Conservation (phyloP, 2,329 filamentous ascomycete species). For the Arachnomyces sp. region DNA sequence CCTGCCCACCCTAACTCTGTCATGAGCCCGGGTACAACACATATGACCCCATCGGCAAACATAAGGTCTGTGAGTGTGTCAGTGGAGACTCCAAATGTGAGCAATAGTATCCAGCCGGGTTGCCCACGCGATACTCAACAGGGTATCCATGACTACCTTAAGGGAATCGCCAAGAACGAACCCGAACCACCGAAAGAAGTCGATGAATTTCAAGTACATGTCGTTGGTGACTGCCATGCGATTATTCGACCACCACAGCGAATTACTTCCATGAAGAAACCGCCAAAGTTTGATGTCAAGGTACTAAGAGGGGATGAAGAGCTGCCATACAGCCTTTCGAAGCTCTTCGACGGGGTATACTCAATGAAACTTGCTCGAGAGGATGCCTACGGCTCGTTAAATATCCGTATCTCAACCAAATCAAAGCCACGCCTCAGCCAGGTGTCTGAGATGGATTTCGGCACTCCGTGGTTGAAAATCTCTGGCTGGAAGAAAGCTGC, state of each 20-base stretch:
- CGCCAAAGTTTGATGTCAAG: constrained; percentile 42
- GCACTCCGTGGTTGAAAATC: constrained; percentile 41
- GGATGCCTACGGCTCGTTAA: constrained; percentile 42
- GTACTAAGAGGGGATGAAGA: constrained; percentile 37
- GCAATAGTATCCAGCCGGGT: constrained; percentile 13
- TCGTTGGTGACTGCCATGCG: constrained; percentile 48
- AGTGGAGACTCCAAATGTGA: constrained; percentile 14
- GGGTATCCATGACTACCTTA: constrained; percentile 18
- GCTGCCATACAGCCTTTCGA: constrained; percentile 40
- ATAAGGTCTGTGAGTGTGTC: constrained; percentile 20
- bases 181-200: constrained; percentile 21
- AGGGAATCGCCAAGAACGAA: constrained; percentile 18
- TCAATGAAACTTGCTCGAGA: constrained; percentile 43
- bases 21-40: constrained; percentile 9
- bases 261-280: constrained; percentile 36
- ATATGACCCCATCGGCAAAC: constrained; percentile 14
- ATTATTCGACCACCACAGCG: constrained; percentile 43
- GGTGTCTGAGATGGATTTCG: constrained; percentile 35
- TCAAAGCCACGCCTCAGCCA: constrained; percentile 29
- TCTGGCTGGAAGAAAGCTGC: constrained; percentile 39
- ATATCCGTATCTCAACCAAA: constrained; percentile 39
- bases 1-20: neutral
- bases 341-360: constrained; percentile 48
- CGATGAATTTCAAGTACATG: constrained; percentile 44
- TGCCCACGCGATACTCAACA: constrained; percentile 14